phyloP scores from a whole-genome alignment of 2,329 filamentous ascomycete genomes.

The Paecilomyces formosus region DNA sequence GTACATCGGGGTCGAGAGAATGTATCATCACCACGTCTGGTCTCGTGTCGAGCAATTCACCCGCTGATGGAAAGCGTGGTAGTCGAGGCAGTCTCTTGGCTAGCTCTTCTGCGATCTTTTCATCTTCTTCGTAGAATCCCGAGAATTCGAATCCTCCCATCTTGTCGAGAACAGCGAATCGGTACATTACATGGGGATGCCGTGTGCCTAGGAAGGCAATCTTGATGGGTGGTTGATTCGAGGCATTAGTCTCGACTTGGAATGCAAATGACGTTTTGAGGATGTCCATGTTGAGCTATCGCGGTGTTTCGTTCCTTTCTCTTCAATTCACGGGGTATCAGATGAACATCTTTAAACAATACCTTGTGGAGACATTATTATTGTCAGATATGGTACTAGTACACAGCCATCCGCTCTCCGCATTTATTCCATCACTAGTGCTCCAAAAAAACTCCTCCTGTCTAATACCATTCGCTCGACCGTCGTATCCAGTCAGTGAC shows the following conservation, averaged over 20 bases:
- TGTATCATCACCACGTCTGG: conserved; percentile 14
- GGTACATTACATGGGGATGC: conserved; percentile 12
- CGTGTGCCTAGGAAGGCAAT: conserved; percentile 11
- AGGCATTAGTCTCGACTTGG: conserved; percentile 4
- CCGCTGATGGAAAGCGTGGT: conserved; percentile 6
- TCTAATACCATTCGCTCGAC: background rate
- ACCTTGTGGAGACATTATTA: background rate
- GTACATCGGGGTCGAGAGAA: conserved; percentile 10
- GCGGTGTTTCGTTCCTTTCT: background rate
- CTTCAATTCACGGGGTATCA: background rate
- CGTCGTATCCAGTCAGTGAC: background rate
- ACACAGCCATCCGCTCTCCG: background rate
- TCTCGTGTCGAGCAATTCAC: conserved; percentile 8
- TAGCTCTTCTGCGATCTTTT: conserved; percentile 7
- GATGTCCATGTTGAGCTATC: conserved; percentile 8
- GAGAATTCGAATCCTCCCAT: conserved; percentile 12
- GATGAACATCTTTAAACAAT: background rate
- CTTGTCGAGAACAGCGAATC: conserved; percentile 11
- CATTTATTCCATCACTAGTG: background rate
- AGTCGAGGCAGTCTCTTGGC: conserved; percentile 8
- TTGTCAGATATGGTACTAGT: background rate
- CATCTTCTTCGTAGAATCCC: conserved; percentile 10
- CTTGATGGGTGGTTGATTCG: conserved; percentile 6
- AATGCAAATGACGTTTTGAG: conserved; percentile 9
- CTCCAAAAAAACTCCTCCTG: background rate